These are phyloP conservation scores for Carallia brachiata DNA, from an alignment of 345 rosid genomes.

Conservation along the genomic window DNA sequence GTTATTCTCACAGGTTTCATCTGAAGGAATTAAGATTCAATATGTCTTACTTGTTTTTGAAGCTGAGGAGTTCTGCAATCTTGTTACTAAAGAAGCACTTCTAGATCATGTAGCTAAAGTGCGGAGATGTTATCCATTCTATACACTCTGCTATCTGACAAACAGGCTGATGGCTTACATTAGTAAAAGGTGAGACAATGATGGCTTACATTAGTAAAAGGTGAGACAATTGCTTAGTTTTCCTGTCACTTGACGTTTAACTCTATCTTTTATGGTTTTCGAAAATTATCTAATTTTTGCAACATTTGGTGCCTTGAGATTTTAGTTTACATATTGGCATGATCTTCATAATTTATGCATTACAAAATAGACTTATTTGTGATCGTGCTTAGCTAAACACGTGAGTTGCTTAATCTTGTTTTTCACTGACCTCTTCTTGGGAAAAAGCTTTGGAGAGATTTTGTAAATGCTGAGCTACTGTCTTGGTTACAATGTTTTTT, in stretches of 20 bases:
- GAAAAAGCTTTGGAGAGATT: too few relatives aligned
- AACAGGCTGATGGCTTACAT: constrained; percentile 77
- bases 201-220: constrained; percentile 73
- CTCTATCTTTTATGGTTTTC: neutral
- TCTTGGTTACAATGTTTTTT: too few relatives aligned
- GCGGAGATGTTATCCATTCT: constrained; percentile 63
- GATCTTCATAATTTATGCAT: neutral
- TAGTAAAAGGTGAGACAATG: constrained; percentile 58
- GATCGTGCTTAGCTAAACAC: too few relatives aligned
- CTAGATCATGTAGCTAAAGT: constrained; percentile 56
- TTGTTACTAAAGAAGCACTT: constrained; percentile 50
- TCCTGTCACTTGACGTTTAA: neutral
- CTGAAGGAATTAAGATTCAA: constrained; percentile 45
- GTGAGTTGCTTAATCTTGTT: too few relatives aligned
- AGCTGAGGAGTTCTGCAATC: constrained; percentile 86
- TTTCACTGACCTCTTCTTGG: too few relatives aligned
- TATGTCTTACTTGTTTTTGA: constrained; percentile 65
- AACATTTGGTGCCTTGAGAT: neutral
- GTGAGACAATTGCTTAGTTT: constrained; percentile 30
- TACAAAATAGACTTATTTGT: too few relatives aligned
- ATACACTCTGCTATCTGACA: constrained; percentile 84
- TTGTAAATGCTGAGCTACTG: too few relatives aligned
- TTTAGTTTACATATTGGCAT: neutral
- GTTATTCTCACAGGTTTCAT: constrained; percentile 43
- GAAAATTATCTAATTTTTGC: constrained; percentile 3